Evolutionary conservation across 2,329 filamentous ascomycete genomes (phyloP).

Genomic region (Conoideocrella luteorostrata): DNA sequence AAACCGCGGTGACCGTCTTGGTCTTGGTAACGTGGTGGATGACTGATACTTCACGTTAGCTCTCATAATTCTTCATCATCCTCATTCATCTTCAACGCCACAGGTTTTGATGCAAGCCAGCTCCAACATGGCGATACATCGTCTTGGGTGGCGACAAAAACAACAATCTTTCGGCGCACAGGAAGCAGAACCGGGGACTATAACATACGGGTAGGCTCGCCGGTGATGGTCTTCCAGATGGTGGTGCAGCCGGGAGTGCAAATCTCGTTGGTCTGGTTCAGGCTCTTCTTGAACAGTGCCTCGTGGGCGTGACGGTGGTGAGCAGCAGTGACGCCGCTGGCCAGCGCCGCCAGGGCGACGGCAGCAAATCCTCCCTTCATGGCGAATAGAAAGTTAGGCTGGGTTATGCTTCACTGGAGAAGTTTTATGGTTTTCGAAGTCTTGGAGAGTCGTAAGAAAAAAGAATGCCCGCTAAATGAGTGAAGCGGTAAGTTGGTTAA

Average conservation of each 20-base stretch:
- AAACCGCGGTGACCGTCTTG: constrained; percentile 14
- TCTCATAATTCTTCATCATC: too few relatives aligned
- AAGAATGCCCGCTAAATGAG: constrained; percentile 83
- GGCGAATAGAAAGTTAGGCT: constrained; percentile 31
- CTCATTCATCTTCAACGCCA: too few relatives aligned
- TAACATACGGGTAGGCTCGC: constrained; percentile 56
- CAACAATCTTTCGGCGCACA: too few relatives aligned
- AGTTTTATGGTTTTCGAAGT: constrained; percentile 14
- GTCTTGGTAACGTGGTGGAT: constrained; percentile 27
- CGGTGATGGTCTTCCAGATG: constrained; percentile 65
- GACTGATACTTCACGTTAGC: constrained; percentile 23
- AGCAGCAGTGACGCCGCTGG: constrained; percentile 47
- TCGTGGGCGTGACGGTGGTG: constrained; percentile 60
- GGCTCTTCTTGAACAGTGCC: constrained; percentile 50
- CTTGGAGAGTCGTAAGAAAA: constrained; percentile 24
- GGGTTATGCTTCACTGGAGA: too few relatives aligned
- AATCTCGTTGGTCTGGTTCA: constrained; percentile 31
- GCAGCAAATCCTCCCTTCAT: constrained; percentile 72
- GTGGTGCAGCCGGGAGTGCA: constrained; percentile 64
- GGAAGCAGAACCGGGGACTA: background rate
- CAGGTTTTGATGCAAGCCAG: too few relatives aligned
- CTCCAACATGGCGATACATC: too few relatives aligned
- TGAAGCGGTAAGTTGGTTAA: constrained; percentile 61
- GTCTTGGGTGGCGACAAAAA: too few relatives aligned
- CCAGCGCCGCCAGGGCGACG: constrained; percentile 56